Evolutionary conservation across 345 rosid genomes (phyloP).

Genomic region (Euphorbia peplus): DNA sequence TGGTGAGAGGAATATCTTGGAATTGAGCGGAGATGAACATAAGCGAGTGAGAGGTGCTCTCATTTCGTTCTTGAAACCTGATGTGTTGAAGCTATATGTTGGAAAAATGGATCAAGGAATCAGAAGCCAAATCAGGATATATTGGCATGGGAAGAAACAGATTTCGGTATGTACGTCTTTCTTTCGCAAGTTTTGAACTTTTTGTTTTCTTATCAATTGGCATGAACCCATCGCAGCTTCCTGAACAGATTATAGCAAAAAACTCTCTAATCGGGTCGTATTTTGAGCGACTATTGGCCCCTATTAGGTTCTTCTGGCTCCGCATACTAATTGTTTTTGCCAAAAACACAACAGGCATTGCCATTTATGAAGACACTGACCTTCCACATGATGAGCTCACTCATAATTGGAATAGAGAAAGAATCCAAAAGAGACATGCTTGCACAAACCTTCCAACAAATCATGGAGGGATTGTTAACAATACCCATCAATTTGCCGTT

Average conservation of each 20-base stretch:
- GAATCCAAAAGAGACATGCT: conserved; percentile 19
- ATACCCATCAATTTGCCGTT: conserved; percentile 32
- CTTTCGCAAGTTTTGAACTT: too few species aligned
- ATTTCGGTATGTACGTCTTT: conserved; percentile 22
- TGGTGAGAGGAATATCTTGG: conserved; percentile 30
- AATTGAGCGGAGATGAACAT: conserved; percentile 32
- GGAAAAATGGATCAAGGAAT: conserved; percentile 34
- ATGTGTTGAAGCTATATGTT: too few species aligned
- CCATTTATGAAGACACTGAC: conserved; percentile 37
- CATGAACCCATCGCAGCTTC: too few species aligned
- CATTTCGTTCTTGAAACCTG: conserved; percentile 14
- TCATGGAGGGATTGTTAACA: conserved; percentile 23
- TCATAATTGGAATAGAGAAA: conserved; percentile 28
- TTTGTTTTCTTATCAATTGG: too few species aligned
- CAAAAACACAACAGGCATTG: conserved; percentile 23
- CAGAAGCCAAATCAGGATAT: conserved; percentile 23
- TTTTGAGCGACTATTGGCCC: too few species aligned
- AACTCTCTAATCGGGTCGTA: too few species aligned
- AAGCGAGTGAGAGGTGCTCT: conserved; percentile 34
- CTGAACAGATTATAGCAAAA: too few species aligned
- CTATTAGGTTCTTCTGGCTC: too few species aligned
- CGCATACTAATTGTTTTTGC: background rate
- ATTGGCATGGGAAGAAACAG: conserved; percentile 33
- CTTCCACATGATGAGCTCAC: conserved; percentile 30
- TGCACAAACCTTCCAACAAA: conserved; percentile 6